Evolutionary conservation across 2,329 filamentous ascomycete genomes (phyloP), one percentile per base, ranked within the genome.

Genomic region (Geoglossum cookeanum): DNA sequence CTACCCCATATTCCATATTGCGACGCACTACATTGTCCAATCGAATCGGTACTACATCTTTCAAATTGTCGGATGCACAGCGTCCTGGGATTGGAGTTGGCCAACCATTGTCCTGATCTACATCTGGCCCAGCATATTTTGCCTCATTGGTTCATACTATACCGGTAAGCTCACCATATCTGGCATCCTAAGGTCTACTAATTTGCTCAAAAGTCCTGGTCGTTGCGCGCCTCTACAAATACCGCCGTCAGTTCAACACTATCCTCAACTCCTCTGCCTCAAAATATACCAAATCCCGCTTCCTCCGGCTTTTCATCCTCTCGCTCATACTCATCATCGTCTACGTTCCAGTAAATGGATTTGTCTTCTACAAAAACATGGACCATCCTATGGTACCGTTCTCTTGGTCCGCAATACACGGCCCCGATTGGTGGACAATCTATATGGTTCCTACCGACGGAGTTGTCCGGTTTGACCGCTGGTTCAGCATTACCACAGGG

Each of bases 281-380:
- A 57, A 75, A 75, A 55, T 73, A 77, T 42, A 81, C 69, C 57
- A 77, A 77, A 55, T 77, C 78, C 1, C 75, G 79, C 58, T 85
- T 85, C 70, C 61, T 81, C 56, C 76, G 82, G 44, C 75, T 81
- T 49, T 79, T 80, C 61, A 63, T 78, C 51, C 74, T 85, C 64
- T 73, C 80, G 35, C 55, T 77, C 6, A 63, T 73, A 29, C 66
- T 77, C 58, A 66, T 78, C 33, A 13, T 76, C 44, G 63, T 75
- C 44, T 75, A 78, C 60, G 66, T 82, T 1, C 80, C 81, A 0
- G 63, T 77, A 15, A 71, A 76, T 48, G 58, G 72, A 33, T 81
- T 73, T 62, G 69, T 78, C 55, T 68, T 83, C 59, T 70, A 68
- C 62, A 58, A 72, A 35, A 58, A 62, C 2, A 58, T 67, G 6